Evolutionary conservation across 1,284 basidiomycete species (phyloP), one percentile per base, ranked within the genome.

Genomic region (Sporisorium exsertum): DNA sequence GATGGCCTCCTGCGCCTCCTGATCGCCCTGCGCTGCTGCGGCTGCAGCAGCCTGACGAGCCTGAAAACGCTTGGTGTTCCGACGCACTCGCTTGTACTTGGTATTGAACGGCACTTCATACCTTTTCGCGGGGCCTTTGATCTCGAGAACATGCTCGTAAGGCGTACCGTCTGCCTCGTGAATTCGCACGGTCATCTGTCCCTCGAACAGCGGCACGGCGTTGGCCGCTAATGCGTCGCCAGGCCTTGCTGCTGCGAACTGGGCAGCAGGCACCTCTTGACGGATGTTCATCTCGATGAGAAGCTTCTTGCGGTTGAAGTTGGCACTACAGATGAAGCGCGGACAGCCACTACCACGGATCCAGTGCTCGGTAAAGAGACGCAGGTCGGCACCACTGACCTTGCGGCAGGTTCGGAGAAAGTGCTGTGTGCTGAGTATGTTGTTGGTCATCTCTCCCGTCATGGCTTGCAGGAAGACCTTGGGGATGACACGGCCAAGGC

Each of bases 81-180:
- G 89, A 56, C 95, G 90, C 18, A 97, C 93, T 72, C 97, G 94
- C 87, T 98, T 99, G 87, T 98, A 98, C 86, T 98, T 99, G n/a
- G 96, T 98, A 86, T 99, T 99, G 89, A 98, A 99, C 1, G 97
- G 95, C 0, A 99, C 94, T 82, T 97, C 94, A 84, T 94, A 97
- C 15, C 93, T 91, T 85, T 97, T 97, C 87, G 92, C 93, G 1
- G 91, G 87, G 22, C 90, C 90, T 45, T 93, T 91, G 66, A 99
- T 93, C 84, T 97, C 95, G 45, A 99, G 89, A 22, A 99, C 94
- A 84, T 99, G 97, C 86, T 99, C 97, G 84, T 99, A 99, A 0
- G 97, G 96, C 43, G 97, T 98, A 1, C 97, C 97, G 84, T 99
- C 97, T 0, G 95, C 95, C 88, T 99, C 97, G 85, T 99, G 95